Evolutionary conservation across 1,284 basidiomycete genomes (phyloP), one percentile per base, ranked within the genome.

Genomic region (Caloboletus firmus): DNA sequence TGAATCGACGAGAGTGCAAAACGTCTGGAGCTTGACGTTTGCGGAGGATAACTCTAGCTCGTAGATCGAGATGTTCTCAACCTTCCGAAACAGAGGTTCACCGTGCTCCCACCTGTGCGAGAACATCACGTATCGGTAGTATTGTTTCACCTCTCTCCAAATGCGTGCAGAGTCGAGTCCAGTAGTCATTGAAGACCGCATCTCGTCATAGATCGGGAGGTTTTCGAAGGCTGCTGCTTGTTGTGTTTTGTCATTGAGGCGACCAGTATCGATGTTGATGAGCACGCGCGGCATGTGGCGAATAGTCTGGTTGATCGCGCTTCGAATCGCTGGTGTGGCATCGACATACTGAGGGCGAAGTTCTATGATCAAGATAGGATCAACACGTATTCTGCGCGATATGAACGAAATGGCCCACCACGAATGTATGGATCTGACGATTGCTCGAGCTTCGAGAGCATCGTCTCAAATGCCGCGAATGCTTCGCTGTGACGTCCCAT

Each of bases 71-170:
- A 20, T 49, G 0, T 48, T n/a, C 24, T 53, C 35, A 13, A 64
- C 48, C 7, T 2, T 8, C 17, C 59, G 49, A 10, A 63, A 39
- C 0, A 31, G 28, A 0, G 59, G 61, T 40, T 63, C 55, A 0
- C 28, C 18, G 4, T 35, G 0, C 10, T 45, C 18, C 44, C 44
- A 45, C 17, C 10, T 36, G 20, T 31, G 59, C 0, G 60, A 61
- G 12, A 60, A 11, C 57, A 62, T 65, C 5, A 49, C 60, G 1
- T 65, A 62, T 50, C 44, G 31, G n/a, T 60, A 61, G n/a, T 5
- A 61, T 3, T 30, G 0, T 12, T 51, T 40, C 34, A 64, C 59
- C 4, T 39, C 58, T 17, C 6, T 54, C 17, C 4, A 1, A 35
- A 60, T 61, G 12, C 53, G 49, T 28, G 31, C 22, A 5, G 4